These are phyloP conservation scores for Neurospora tetraspora DNA, from an alignment of 495 filamentous ascomycete genomes.

Conservation along the genomic window DNA sequence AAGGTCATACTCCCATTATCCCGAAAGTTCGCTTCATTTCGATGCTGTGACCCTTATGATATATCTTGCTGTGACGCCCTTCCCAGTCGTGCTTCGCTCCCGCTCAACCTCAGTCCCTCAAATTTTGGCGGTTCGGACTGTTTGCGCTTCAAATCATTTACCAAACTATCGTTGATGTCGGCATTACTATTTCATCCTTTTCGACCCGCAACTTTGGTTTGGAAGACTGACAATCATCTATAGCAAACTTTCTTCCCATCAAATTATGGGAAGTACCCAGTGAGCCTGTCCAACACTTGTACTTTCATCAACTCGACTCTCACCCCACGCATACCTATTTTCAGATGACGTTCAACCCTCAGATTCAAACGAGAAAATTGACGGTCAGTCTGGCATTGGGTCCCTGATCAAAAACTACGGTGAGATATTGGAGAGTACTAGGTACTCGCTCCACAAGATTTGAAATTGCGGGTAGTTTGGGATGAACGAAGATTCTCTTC, in stretches of 20 bases:
- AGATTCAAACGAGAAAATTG: neutral
- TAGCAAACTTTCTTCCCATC: neutral
- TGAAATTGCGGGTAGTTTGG: neutral
- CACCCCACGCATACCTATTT: neutral
- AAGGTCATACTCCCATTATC: neutral
- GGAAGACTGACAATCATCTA: neutral
- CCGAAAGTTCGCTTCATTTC: neutral
- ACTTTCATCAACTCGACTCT: neutral
- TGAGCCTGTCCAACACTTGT: neutral
- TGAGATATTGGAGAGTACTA: neutral
- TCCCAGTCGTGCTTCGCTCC: neutral
- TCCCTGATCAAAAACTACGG: neutral
- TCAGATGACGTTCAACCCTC: neutral
- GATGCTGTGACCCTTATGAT: neutral
- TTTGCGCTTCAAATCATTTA: neutral
- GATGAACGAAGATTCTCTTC: neutral
- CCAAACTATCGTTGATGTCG: neutral
- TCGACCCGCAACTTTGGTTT: neutral
- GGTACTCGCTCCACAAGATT: neutral
- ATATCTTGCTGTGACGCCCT: neutral
- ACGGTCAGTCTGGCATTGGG: neutral
- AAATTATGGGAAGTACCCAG: neutral
- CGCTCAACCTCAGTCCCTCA: neutral
- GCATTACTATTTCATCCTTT: neutral
- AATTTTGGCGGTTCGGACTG: neutral